A percentile compares a stretch with the other conserved stretches of the same genome.
These are phyloP conservation scores for Mycena leptocephala DNA, from an alignment of 768 basidiomycete species.

Conservation along the genomic window DNA sequence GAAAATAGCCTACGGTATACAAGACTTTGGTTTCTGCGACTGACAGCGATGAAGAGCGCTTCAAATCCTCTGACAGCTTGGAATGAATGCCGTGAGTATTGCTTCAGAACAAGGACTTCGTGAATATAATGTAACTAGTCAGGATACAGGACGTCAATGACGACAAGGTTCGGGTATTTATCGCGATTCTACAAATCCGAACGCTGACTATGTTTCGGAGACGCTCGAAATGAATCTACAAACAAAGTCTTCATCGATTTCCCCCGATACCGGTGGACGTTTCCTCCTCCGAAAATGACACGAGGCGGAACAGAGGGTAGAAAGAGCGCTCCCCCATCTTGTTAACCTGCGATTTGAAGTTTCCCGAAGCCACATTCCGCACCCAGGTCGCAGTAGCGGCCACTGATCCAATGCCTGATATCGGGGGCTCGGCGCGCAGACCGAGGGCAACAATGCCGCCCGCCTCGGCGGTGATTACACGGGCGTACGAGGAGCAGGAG, in stretches of 20 bases:
- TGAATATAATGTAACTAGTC: no score
- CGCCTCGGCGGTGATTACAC: conserved; percentile 40
- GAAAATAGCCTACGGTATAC: no score
- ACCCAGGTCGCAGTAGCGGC: conserved; percentile 42
- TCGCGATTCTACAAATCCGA: no score
- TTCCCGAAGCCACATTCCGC: conserved; percentile 40
- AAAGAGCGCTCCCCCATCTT: conserved; percentile 39
- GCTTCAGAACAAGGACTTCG: no score
- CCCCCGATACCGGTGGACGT: conserved; percentile 30
- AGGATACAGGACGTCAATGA: no score
- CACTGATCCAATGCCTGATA: conserved; percentile 32
- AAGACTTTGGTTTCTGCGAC: no score
- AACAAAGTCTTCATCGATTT: not conserved
- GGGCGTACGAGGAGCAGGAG: conserved; percentile 50
- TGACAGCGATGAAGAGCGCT: no score
- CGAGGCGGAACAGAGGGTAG: conserved; percentile 50
- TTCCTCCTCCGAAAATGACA: conserved; percentile 41
- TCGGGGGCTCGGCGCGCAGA: conserved; percentile 38
- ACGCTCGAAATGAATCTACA: not conserved
- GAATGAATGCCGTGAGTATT: no score
- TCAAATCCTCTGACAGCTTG: no score
- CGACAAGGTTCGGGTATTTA: no score
- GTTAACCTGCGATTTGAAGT: conserved; percentile 46
- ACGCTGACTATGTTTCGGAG: no score
- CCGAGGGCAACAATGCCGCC: conserved; percentile 45